Conservation (phyloP, 1,284 basidiomycete genomes). For the Coniferiporia sulphurascens region DNA sequence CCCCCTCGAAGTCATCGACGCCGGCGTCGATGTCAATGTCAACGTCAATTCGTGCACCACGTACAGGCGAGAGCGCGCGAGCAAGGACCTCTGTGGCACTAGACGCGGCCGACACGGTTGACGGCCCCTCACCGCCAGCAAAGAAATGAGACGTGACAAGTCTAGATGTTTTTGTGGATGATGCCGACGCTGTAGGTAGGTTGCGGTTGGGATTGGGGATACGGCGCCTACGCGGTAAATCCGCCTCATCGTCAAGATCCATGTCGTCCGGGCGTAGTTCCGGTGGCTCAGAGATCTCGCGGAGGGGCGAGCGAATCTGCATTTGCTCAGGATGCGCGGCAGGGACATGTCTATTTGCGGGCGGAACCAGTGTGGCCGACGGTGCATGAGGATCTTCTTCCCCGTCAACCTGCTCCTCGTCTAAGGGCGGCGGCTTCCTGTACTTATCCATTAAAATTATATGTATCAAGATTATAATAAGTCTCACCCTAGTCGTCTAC, state of each 20-base stretch:
- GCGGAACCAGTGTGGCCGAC: slow-evolving; percentile 7
- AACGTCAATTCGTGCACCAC: slow-evolving; percentile 15
- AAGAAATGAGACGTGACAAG: slow-evolving; percentile 18
- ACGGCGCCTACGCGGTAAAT: slow-evolving; percentile 5
- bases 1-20: too few species aligned
- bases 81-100: slow-evolving; percentile 3
- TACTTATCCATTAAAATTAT: background rate
- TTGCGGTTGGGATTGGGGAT: background rate
- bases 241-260: slow-evolving; percentile 21
- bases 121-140: slow-evolving; percentile 1
- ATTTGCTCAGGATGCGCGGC: slow-evolving; percentile 3
- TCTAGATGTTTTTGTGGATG: slow-evolving; percentile 2
- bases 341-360: slow-evolving; percentile 10
- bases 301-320: slow-evolving; percentile 24
- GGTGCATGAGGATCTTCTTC: background rate
- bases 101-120: background rate
- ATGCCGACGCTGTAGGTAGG: background rate
- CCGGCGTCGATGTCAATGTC: slow-evolving; percentile 19
- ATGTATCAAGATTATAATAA: background rate
- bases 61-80: slow-evolving; percentile 15
- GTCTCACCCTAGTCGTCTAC: slow-evolving; percentile 55
- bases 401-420: background rate
- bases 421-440: slow-evolving; percentile 12
- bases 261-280: slow-evolving; percentile 21
- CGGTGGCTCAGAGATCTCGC: slow-evolving; percentile 23